Conservation (phyloP, 805 yeast genomes). For the Saccharomycopsis capsularis region DNA sequence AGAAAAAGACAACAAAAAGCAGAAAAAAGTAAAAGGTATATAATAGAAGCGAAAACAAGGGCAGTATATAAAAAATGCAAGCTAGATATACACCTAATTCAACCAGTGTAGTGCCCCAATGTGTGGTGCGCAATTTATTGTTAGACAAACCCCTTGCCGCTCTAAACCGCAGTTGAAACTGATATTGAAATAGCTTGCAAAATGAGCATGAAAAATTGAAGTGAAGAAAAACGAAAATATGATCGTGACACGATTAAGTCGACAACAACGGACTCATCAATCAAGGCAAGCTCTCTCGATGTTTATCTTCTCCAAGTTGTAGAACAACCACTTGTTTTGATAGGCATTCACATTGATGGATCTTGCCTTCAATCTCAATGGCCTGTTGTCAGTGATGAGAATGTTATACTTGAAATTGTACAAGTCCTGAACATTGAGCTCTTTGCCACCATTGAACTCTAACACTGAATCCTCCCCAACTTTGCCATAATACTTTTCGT, state of each 20-base stretch:
- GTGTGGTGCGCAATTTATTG: no score
- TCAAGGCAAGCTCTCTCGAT: conserved; percentile 47
- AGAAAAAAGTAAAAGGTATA: no score
- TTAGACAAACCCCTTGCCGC: no score
- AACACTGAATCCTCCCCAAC: conserved; percentile 4
- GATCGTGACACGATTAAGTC: no score
- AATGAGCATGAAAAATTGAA: no score
- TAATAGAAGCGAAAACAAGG: no score
- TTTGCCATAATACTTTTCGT: conserved; percentile 9
- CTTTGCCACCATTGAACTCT: conserved; percentile 24
- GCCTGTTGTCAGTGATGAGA: conserved; percentile 66
- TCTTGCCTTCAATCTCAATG: conserved; percentile 61
- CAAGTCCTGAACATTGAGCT: conserved; percentile 32
- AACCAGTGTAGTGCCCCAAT: no score
- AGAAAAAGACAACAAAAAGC: not conserved
- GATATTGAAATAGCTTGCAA: no score
- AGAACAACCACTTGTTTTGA: conserved; percentile 56
- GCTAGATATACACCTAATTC: no score
- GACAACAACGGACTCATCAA: conserved; percentile 23
- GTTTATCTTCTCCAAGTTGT: conserved; percentile 40
- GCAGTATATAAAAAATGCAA: no score
- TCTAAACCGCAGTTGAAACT: no score
- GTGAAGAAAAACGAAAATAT: no score
- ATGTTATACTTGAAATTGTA: conserved; percentile 48
- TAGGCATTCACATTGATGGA: conserved; percentile 47